These are phyloP conservation scores for Rhodotorula sp. DNA, from an alignment of 1,284 basidiomycete species.

Conservation along the genomic window DNA sequence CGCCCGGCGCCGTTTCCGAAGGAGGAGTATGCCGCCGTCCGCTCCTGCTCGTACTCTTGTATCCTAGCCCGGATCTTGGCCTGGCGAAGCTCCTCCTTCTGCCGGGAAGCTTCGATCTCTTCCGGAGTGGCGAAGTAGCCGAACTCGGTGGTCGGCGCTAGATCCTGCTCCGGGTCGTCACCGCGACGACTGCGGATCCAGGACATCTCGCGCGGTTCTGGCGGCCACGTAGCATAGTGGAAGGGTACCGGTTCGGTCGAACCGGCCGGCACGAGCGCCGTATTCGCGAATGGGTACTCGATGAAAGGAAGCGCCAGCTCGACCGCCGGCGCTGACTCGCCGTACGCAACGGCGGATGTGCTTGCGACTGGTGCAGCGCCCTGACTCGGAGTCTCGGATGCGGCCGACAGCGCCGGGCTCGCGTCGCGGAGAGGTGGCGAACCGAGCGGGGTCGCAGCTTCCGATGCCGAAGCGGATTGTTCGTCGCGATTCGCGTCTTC, in stretches of 20 bases:
- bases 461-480: neutral
- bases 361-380: slow-evolving; percentile 3
- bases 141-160: slow-evolving; percentile 6
- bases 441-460: neutral
- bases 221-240: slow-evolving; percentile 20
- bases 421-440: slow-evolving; percentile 15
- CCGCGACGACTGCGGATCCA: slow-evolving; percentile 23
- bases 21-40: slow-evolving; percentile 2
- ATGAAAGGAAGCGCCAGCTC: slow-evolving; percentile 22
- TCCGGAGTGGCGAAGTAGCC: slow-evolving; percentile 19
- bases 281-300: slow-evolving; percentile 26
- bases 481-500: neutral
- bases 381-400: slow-evolving; percentile 5
- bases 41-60: slow-evolving; percentile 6
- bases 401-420: slow-evolving; percentile 19
- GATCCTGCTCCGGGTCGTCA: slow-evolving; percentile 22
- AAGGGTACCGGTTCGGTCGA: slow-evolving; percentile 24
- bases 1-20: neutral
- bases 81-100: slow-evolving; percentile 10
- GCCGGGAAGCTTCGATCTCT: slow-evolving; percentile 10
- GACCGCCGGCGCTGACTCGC: neutral
- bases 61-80: slow-evolving; percentile 10
- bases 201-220: slow-evolving; percentile 14
- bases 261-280: slow-evolving; percentile 21
- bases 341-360: neutral